Evolutionary conservation across 73 alveolate genomes (phyloP).

Genomic region (Paramecium sonneborni): DNA sequence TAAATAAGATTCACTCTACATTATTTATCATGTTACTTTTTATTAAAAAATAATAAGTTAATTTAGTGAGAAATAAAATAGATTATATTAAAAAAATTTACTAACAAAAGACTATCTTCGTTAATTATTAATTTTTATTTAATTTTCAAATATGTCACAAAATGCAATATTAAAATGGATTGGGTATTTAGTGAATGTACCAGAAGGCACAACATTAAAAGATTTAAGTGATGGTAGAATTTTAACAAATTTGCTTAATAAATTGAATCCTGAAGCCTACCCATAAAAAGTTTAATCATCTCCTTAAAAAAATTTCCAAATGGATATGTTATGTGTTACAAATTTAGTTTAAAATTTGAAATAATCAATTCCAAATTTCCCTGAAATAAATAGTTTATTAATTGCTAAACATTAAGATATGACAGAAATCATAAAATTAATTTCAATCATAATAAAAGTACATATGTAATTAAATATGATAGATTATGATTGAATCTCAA

Average conservation of each 20-base stretch:
- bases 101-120: neutral
- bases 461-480: neutral
- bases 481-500: neutral
- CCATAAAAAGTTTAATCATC: neutral
- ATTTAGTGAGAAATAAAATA: too few relatives aligned
- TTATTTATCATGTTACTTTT: too few relatives aligned
- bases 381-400: neutral
- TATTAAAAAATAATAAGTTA: too few relatives aligned
- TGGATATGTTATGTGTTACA: constrained; percentile 29
- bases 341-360: neutral
- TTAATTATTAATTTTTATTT: neutral
- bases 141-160: constrained; percentile 14
- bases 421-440: neutral
- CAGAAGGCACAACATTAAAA: constrained; percentile 8
- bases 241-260: constrained; percentile 1
- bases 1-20: too few relatives aligned
- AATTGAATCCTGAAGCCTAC: neutral
- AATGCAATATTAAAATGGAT: neutral
- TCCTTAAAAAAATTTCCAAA: constrained; percentile 11
- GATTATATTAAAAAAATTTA: too few relatives aligned
- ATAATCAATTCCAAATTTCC: neutral
- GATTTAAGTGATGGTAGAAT: constrained; percentile 33
- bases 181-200: neutral
- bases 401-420: neutral
- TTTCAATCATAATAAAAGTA: neutral